Evolutionary conservation across 164 flowering plant genomes (phyloP).

Genomic region (Umbilicus rupestris): DNA sequence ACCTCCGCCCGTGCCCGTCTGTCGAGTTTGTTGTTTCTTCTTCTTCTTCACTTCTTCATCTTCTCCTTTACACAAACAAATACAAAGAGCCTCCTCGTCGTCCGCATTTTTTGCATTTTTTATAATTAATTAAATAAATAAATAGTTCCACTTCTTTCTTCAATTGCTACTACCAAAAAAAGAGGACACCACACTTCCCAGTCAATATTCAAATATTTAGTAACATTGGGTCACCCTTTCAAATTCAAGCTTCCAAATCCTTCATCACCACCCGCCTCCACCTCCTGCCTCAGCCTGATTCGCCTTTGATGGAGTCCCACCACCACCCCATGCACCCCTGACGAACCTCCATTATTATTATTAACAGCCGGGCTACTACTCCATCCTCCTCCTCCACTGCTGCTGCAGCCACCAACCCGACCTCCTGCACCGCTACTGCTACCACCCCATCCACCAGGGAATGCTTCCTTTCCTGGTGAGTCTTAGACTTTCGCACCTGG

Average conservation of each 20-base stretch:
- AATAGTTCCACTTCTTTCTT: no score
- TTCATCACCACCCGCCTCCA: neutral
- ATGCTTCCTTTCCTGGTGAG: conserved; percentile 61
- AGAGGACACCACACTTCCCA: no score
- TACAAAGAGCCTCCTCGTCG: no score
- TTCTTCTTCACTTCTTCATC: neutral
- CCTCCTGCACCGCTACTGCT: conserved; percentile 30
- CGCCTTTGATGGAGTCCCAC: neutral
- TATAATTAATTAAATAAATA: no score
- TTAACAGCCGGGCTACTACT: no score
- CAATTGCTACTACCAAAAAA: no score
- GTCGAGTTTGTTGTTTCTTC: neutral
- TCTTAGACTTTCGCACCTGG: conserved; percentile 46
- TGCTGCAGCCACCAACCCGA: conserved; percentile 17
- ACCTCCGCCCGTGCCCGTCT: conserved; percentile 9
- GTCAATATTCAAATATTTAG: no score
- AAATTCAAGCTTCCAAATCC: no score
- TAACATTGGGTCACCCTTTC: no score
- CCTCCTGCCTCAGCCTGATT: neutral
- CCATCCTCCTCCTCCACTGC: conserved; percentile 12
- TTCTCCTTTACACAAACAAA: neutral
- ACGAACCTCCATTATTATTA: neutral
- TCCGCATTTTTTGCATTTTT: no score
- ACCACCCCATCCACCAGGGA: conserved; percentile 61
- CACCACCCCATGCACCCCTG: conserved; percentile 11